Percentiles rank a stretch among this genome's conserved stretches.
Evolutionary conservation across 768 basidiomycete genomes (phyloP).

Genomic region (Kockovaella imperatae): DNA sequence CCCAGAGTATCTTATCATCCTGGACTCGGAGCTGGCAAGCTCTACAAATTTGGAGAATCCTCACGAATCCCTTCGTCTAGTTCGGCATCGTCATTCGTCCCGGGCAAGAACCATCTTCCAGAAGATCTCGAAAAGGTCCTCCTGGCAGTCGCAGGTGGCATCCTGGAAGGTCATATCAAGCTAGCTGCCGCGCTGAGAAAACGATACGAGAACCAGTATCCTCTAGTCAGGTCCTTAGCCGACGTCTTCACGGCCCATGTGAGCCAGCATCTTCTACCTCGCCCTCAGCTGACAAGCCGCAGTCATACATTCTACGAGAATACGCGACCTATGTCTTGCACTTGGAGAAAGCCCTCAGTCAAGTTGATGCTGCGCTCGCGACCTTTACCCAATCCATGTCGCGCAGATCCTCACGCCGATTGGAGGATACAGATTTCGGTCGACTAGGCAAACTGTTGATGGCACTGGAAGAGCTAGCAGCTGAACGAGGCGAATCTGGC

Average conservation of each 20-base stretch:
- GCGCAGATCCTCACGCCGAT: conserved; percentile 10
- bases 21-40: background rate
- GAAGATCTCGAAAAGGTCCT: conserved; percentile 78
- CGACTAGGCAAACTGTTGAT: conserved; percentile 11
- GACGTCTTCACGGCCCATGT: conserved; percentile 95
- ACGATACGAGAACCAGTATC: conserved; percentile 92
- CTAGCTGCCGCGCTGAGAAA: conserved; percentile 77
- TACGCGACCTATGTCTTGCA: conserved; percentile 94
- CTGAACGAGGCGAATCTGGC: conserved; percentile 84
- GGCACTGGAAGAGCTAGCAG: conserved; percentile 64
- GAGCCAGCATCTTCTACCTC: conserved; percentile 41
- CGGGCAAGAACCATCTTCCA: conserved; percentile 51
- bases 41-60: background rate
- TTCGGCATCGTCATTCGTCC: background rate
- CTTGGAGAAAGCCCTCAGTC: conserved; percentile 78
- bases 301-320: conserved; percentile 89
- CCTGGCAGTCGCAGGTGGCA: conserved; percentile 75
- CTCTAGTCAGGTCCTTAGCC: conserved; percentile 81
- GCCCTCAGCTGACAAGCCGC: conserved; percentile 9
- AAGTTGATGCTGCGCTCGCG: conserved; percentile 63
- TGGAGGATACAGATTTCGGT: conserved; percentile 16
- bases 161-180: conserved; percentile 79
- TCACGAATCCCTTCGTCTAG: background rate
- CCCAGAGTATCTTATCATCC: conserved; percentile 23
- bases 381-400: conserved; percentile 3